A percentile compares a stretch with the other conserved stretches of the same genome.
Conservation (phyloP, 495 filamentous ascomycete species). For the Lasiosphaeris hirsuta region DNA sequence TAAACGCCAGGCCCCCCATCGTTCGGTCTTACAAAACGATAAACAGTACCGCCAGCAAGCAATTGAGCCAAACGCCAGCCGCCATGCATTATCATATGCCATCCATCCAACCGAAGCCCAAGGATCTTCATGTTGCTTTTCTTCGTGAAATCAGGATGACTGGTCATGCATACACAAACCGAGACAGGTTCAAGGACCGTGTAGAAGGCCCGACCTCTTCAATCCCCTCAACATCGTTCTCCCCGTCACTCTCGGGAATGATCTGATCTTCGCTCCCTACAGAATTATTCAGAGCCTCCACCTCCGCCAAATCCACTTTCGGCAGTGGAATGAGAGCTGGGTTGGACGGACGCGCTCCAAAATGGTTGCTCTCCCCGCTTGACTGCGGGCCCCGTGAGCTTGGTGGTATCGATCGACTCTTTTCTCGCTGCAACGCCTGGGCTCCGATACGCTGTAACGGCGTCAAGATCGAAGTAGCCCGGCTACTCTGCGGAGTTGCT, state of each 20-base stretch:
- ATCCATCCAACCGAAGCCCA: neutral
- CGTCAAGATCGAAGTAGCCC: slow-evolving; percentile 29
- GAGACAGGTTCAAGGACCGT: slow-evolving; percentile 48
- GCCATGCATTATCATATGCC: neutral
- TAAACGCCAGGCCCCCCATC: neutral
- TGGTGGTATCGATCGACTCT: slow-evolving; percentile 33
- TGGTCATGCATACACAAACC: slow-evolving; percentile 50
- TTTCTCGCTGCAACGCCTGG: slow-evolving; percentile 37
- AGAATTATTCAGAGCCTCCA: slow-evolving; percentile 34
- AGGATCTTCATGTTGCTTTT: neutral
- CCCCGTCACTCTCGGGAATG: slow-evolving; percentile 65
- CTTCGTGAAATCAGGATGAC: neutral
- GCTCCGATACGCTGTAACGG: slow-evolving; percentile 47
- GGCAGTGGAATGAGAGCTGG: slow-evolving; percentile 43
- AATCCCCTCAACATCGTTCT: slow-evolving; percentile 41
- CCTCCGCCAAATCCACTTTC: slow-evolving; percentile 37
- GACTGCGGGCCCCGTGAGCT: slow-evolving; percentile 15
- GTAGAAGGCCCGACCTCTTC: slow-evolving; percentile 3
- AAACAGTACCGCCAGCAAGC: too few relatives aligned
- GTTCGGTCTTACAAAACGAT: too few relatives aligned
- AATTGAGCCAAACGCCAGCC: neutral
- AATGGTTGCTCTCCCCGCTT: slow-evolving; percentile 17
- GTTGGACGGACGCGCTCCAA: slow-evolving; percentile 32
- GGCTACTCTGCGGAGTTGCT: slow-evolving; percentile 21
- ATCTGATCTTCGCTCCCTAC: slow-evolving; percentile 77